Evolutionary conservation across 2,329 filamentous ascomycete species (phyloP).

Genomic region (Penicillium frequentans): DNA sequence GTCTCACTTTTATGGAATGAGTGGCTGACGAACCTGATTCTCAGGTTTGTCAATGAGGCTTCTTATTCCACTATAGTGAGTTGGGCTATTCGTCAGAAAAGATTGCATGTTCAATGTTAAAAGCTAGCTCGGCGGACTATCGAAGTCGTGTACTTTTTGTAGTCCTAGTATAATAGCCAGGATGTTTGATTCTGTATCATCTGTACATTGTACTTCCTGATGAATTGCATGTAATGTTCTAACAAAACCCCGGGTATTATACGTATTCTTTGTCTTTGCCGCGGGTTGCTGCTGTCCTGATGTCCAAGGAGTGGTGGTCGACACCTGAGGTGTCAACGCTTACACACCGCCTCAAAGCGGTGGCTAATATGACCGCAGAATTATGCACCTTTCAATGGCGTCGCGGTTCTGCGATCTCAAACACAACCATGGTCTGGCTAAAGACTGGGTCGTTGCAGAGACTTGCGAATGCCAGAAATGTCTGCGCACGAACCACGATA

Average conservation of each 20-base stretch:
- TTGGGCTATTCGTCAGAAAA: background rate
- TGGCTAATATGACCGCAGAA: conserved; percentile 9
- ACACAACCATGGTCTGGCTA: conserved; percentile 23
- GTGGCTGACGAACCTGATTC: background rate
- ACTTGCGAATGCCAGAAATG: conserved; percentile 5
- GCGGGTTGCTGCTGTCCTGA: no score
- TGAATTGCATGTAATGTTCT: no score
- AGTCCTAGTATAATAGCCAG: no score
- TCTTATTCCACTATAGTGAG: background rate
- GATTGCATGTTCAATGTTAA: background rate
- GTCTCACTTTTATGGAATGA: background rate
- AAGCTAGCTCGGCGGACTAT: no score
- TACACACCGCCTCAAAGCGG: conserved; percentile 13
- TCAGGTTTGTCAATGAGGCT: background rate
- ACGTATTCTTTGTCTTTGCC: background rate
- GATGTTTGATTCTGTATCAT: background rate
- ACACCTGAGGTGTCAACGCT: background rate
- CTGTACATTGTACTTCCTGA: background rate
- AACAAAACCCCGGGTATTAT: background rate
- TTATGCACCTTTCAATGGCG: conserved; percentile 12
- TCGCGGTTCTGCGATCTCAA: conserved; percentile 13
- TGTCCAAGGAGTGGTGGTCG: background rate
- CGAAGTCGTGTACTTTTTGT: no score
- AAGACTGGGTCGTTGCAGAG: conserved; percentile 19
- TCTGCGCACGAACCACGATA: conserved; percentile 14